phyloP scores from a whole-genome alignment of 331 rosid species.

The Malus hybrid region DNA sequence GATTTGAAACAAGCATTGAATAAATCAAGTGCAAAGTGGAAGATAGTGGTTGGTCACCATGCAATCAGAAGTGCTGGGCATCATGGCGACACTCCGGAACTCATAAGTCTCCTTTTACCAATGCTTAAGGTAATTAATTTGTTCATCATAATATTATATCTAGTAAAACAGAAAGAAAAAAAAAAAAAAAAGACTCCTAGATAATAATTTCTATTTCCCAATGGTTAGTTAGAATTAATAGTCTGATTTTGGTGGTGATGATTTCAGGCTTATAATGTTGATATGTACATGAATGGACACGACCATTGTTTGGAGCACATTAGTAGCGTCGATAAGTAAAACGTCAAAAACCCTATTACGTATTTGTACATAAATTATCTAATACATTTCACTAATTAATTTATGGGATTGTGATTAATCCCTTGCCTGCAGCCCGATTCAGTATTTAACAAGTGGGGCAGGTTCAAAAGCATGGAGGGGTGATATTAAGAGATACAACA shows the following conservation, averaged over 20 bases:
- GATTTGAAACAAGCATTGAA: constrained; percentile 10
- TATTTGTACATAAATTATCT: too few species aligned
- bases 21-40: constrained; percentile 20
- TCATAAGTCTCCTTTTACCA: constrained; percentile 8
- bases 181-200: too few species aligned
- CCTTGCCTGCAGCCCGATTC: constrained; percentile 3
- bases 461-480: constrained; percentile 29
- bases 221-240: not conserved
- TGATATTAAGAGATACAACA: not conserved
- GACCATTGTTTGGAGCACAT: constrained; percentile 24
- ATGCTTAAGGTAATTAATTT: constrained; percentile 2
- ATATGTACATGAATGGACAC: constrained; percentile 21
- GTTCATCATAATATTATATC: not conserved
- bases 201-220: too few species aligned
- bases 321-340: constrained; percentile 10
- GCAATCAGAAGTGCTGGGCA: constrained; percentile 25
- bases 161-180: too few species aligned
- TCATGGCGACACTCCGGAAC: constrained; percentile 23
- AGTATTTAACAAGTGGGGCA: constrained; percentile 19
- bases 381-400: too few species aligned
- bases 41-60: constrained; percentile 25
- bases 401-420: too few species aligned
- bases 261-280: constrained; percentile 12
- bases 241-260: not conserved
- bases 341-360: not conserved